phyloP scores from a whole-genome alignment of 2,329 filamentous ascomycete species.

The Ophiosphaerella narmari region DNA sequence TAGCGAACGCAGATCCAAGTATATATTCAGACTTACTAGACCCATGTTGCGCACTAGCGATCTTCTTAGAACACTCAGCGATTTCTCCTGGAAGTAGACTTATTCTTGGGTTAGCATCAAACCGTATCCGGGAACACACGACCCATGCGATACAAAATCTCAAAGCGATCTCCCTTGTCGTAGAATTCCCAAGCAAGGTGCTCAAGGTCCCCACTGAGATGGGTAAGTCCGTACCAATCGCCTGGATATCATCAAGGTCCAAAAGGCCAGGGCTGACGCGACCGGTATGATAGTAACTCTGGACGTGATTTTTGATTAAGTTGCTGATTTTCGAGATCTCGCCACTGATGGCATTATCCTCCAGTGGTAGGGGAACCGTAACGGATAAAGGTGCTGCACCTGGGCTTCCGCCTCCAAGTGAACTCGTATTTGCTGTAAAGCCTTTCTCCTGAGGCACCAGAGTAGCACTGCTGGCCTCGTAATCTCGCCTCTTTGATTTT shows the following conservation, averaged over 20 bases:
- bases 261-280: slow-evolving; percentile 24
- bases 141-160: slow-evolving; percentile 41
- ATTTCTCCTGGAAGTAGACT: slow-evolving; percentile 37
- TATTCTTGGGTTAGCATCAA: slow-evolving; percentile 12
- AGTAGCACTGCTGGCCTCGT: slow-evolving; percentile 18
- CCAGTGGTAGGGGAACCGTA: slow-evolving; percentile 37
- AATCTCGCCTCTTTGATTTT: slow-evolving; percentile 4
- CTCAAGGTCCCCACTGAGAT: slow-evolving; percentile 29
- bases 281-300: slow-evolving; percentile 40
- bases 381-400: slow-evolving; percentile 12
- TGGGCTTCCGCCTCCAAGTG: slow-evolving; percentile 16
- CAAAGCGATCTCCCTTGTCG: slow-evolving; percentile 34
- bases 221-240: slow-evolving; percentile 24
- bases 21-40: slow-evolving; percentile 15
- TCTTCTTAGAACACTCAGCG: slow-evolving; percentile 23
- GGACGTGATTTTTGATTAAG: slow-evolving; percentile 44
- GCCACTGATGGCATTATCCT: slow-evolving; percentile 37
- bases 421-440: slow-evolving; percentile 6
- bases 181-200: slow-evolving; percentile 32
- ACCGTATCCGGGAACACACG: slow-evolving; percentile 27
- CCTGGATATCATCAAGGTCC: slow-evolving; percentile 29
- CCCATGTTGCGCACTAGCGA: slow-evolving; percentile 8
- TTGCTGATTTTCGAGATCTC: slow-evolving; percentile 41
- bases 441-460: slow-evolving; percentile 27
- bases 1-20: slow-evolving; percentile 8